phyloP scores from a whole-genome alignment of 371 early-diverging fungal species.

The Fennellomyces sp. region DNA sequence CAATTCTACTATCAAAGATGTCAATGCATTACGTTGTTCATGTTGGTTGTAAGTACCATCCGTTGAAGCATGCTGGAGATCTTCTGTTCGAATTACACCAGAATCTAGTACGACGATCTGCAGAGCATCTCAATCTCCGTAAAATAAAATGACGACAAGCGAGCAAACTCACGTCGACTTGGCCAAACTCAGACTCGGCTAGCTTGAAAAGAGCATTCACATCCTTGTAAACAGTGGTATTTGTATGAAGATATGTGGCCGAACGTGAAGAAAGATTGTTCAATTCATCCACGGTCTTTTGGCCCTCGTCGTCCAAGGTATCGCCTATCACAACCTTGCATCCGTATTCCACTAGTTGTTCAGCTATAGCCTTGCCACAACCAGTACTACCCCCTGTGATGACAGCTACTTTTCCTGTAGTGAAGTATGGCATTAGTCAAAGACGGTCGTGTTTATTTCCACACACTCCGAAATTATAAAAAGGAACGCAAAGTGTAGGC shows the following conservation, averaged over 20 bases:
- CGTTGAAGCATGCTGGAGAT: background rate
- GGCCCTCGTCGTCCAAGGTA: slow-evolving; percentile 47
- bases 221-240: slow-evolving; percentile 58
- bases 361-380: slow-evolving; percentile 59
- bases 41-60: slow-evolving; percentile 5
- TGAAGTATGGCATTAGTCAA: too few relatives aligned
- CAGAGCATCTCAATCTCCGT: too few relatives aligned
- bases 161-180: slow-evolving; percentile 55
- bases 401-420: slow-evolving; percentile 68
- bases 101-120: slow-evolving; percentile 8
- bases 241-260: slow-evolving; percentile 54
- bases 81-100: background rate
- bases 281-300: slow-evolving; percentile 31
- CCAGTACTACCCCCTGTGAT: slow-evolving; percentile 70
- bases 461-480: too few relatives aligned
- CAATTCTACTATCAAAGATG: background rate
- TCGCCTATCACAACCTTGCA: slow-evolving; percentile 68
- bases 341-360: slow-evolving; percentile 47
- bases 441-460: too few relatives aligned
- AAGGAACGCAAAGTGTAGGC: too few relatives aligned
- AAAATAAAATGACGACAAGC: too few relatives aligned
- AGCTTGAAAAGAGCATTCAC: slow-evolving; percentile 44
- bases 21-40: background rate
- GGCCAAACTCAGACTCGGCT: slow-evolving; percentile 59
- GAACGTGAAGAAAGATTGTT: slow-evolving; percentile 31